Evolutionary conservation across 1,139 yeast species (phyloP).

Genomic region (Chernovozyma aurita): DNA sequence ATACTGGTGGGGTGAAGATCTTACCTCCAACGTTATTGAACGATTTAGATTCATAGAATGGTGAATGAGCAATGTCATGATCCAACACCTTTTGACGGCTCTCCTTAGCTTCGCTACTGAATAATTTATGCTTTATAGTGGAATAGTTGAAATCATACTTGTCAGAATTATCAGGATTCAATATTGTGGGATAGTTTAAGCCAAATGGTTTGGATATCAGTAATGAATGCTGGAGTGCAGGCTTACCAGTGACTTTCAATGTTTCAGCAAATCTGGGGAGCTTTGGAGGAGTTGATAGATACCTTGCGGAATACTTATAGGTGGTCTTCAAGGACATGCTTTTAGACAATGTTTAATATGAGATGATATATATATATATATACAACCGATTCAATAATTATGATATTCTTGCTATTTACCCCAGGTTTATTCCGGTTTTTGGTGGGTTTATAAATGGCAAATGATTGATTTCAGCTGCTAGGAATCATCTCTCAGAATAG

Average conservation of each 20-base stretch:
- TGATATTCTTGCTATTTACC: too few species aligned
- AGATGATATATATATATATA: too few species aligned
- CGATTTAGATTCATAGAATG: conserved; percentile 77
- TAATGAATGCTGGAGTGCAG: conserved; percentile 25
- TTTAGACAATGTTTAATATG: too few species aligned
- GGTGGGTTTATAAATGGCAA: too few species aligned
- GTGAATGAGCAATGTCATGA: conserved; percentile 79
- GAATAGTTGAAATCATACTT: conserved; percentile 17
- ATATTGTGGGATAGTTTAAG: conserved; percentile 26
- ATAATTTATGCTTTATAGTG: conserved; percentile 23
- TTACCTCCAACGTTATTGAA: conserved; percentile 81
- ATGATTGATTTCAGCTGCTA: too few species aligned
- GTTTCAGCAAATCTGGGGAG: conserved; percentile 27
- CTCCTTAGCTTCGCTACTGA: conserved; percentile 45
- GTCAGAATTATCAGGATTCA: conserved; percentile 20
- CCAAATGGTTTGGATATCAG: conserved; percentile 40
- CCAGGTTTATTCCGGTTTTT: too few species aligned
- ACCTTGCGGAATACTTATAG: too few species aligned
- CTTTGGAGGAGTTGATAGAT: conserved; percentile 3
- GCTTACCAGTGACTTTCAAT: conserved; percentile 23
- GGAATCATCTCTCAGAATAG: too few species aligned
- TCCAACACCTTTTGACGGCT: conserved; percentile 54
- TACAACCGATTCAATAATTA: too few species aligned
- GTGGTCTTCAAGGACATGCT: too few species aligned
- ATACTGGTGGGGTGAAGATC: conserved; percentile 73